phyloP scores from a whole-genome alignment of 2,329 filamentous ascomycete species.

The Trichoderma endophyticum region DNA sequence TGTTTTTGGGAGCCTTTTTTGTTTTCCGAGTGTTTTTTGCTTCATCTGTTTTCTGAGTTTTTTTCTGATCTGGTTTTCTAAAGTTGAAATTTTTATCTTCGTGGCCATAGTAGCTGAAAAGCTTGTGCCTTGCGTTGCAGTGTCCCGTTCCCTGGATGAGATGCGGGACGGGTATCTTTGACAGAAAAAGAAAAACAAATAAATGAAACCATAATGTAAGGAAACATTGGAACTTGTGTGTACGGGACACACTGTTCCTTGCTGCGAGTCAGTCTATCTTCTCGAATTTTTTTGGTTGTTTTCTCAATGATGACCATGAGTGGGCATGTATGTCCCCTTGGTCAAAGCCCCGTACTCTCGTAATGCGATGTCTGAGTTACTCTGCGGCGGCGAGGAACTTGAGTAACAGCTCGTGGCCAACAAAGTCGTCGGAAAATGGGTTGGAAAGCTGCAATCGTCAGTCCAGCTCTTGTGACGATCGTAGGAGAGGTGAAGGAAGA shows the following conservation, averaged over 20 bases:
- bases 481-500: neutral
- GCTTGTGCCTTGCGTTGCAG: neutral
- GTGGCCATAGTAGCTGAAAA: neutral
- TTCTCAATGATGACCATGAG: neutral
- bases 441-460: constrained; percentile 1
- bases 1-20: neutral
- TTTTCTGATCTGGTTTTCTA: neutral
- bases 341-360: neutral
- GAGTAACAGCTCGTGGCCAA: neutral
- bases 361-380: neutral
- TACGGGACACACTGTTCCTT: neutral
- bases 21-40: neutral
- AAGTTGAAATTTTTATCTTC: neutral
- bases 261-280: neutral
- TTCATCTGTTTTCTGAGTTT: neutral
- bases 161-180: neutral
- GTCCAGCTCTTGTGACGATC: neutral
- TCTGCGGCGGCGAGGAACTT: neutral
- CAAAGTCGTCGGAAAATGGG: neutral
- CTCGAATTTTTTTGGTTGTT: neutral
- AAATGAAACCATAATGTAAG: neutral
- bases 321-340: neutral
- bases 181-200: neutral
- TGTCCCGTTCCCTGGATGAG: neutral
- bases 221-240: neutral